Evolutionary conservation across 78 protist genomes (phyloP), one percentile per base, ranked within the genome.

Genomic region (Dictyostelium brefeldianum): DNA sequence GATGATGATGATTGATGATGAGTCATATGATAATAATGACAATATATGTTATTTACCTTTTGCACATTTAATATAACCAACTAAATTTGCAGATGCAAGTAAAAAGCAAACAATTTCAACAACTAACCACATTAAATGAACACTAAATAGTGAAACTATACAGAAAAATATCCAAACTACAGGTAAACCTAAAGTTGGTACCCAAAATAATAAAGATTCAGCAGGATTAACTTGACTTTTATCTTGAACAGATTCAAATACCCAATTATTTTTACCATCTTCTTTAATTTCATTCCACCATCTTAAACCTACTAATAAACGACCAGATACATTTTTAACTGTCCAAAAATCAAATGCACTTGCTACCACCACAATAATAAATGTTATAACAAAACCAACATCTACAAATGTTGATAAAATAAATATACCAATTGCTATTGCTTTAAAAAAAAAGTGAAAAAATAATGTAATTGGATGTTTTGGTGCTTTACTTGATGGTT

Each of bases 201-300:
- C 79, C 93, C 93, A 87, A 77, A 87, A 87, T 43, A 87, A 65
- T 12, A 75, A 77, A 47, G 93, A 59, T 77, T 87, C 93, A 0
- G 56, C 27, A 77, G 65, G 84, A 65, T 87, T 87, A 15, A 87
- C 69, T 65, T 74, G 84, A 77, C 85, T 77, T 62, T 87, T 77
- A 62, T 85, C 43, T 77, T 91, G 83, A 11, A 89, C 83, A 11
- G 97, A 83, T 90, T 98, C 99, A 54, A 95, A 98, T 4, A 69
- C 41, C 99, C 99, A 98, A 31, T 74, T 82, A 25, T 79, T 91
- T n/a, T 74, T 10, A 10, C 99, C 99, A 51, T 98, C 97, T 12
- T 75, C 96, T 25, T 91, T 80, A 41, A 97, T 90, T 51, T 90
- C 94, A 92, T 96, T 97, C 99, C 99, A 98, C 97, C 98, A 98